Conservation (phyloP, 2,329 filamentous ascomycete species). For the Mycosphaerella arachidis region DNA sequence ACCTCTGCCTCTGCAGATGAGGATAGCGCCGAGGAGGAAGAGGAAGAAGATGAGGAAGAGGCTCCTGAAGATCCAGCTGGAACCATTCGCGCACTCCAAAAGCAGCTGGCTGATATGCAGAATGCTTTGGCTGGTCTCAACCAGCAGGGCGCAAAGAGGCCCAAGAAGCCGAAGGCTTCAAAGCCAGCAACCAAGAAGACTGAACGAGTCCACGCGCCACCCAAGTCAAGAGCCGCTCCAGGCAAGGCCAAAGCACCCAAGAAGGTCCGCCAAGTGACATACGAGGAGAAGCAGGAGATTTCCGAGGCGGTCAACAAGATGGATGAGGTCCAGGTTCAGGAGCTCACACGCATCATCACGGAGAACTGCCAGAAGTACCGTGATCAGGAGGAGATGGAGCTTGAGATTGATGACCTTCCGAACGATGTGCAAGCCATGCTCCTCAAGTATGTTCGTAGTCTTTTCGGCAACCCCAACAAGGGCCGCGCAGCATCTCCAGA, state of each 20-base stretch:
- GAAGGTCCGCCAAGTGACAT: slow-evolving; percentile 64
- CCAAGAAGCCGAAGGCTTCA: slow-evolving; percentile 23
- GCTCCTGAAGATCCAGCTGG: slow-evolving; percentile 40
- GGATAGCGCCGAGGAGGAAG: slow-evolving; percentile 63
- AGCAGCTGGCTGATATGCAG: slow-evolving; percentile 56
- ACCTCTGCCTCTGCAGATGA: slow-evolving; percentile 65
- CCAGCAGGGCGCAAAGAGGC: slow-evolving; percentile 41
- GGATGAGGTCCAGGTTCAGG: slow-evolving; percentile 69
- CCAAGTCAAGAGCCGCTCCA: slow-evolving; percentile 41
- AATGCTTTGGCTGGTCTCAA: slow-evolving; percentile 41
- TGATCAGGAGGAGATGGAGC: slow-evolving; percentile 57
- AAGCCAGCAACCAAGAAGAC: slow-evolving; percentile 23
- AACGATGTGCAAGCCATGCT: slow-evolving; percentile 53
- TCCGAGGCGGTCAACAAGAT: slow-evolving; percentile 57
- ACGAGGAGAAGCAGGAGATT: slow-evolving; percentile 85
- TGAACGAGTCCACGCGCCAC: slow-evolving; percentile 7
- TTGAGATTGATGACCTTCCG: slow-evolving; percentile 60
- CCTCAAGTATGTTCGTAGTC: slow-evolving; percentile 50
- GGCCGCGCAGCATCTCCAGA: slow-evolving; percentile 27
- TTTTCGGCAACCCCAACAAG: slow-evolving; percentile 32
- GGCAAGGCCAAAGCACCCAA: slow-evolving; percentile 46
- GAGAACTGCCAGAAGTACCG: slow-evolving; percentile 69
- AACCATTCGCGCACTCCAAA: slow-evolving; percentile 66
- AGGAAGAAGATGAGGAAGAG: slow-evolving; percentile 54
- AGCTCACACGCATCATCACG: slow-evolving; percentile 85